These are phyloP conservation scores for Trichoderma sp. DNA, from an alignment of 2,329 filamentous ascomycete genomes.

Conservation along the genomic window DNA sequence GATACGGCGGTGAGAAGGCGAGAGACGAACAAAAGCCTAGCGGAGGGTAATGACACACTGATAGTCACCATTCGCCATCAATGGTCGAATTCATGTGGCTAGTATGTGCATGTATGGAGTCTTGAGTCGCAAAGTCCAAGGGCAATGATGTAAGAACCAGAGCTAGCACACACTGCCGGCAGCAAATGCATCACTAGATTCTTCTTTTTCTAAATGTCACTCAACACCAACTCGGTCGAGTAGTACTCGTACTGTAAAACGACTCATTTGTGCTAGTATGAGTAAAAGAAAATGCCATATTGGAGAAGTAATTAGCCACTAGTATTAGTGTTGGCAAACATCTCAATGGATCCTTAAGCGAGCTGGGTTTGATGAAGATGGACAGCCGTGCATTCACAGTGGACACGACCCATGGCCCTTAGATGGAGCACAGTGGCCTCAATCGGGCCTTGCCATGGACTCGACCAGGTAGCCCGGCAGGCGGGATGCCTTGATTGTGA, in stretches of 20 bases:
- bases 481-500: neutral
- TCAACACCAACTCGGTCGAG: neutral
- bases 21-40: neutral
- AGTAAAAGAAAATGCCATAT: neutral
- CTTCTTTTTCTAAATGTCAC: neutral
- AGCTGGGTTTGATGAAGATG: neutral
- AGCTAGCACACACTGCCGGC: neutral
- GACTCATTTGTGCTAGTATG: neutral
- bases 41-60: neutral
- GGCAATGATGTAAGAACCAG: constrained; percentile 6
- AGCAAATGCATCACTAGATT: neutral
- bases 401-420: neutral
- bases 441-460: neutral
- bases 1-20: constrained; percentile 3
- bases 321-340: neutral
- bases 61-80: neutral
- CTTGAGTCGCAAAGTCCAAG: neutral
- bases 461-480: neutral
- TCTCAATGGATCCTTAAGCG: neutral
- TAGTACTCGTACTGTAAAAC: neutral
- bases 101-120: neutral
- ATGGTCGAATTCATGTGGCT: neutral
- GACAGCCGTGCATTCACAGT: neutral
- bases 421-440: neutral
- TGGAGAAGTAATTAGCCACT: neutral